These are phyloP conservation scores for Thelephora ganbajun DNA, from an alignment of 768 basidiomycete species.

Conservation along the genomic window DNA sequence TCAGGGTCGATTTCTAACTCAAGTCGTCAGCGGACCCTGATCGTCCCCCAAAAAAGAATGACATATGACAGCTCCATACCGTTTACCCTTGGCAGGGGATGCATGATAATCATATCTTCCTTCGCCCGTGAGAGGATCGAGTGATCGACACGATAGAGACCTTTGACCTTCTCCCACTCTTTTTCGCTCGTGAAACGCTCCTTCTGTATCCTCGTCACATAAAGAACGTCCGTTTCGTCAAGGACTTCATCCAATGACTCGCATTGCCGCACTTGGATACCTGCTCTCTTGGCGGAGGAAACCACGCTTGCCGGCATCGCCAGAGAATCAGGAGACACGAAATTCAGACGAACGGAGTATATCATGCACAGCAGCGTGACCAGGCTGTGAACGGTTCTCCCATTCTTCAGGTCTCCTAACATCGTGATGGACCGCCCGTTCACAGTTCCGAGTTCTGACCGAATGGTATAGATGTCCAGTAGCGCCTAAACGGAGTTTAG, in stretches of 20 bases:
- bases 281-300: conserved; percentile 69
- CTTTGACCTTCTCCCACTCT: conserved; percentile 87
- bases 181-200: conserved; percentile 73
- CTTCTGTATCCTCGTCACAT: conserved; percentile 92
- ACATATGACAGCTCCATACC: conserved; percentile 26
- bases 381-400: conserved; percentile 92
- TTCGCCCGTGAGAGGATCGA: conserved; percentile 87
- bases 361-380: conserved; percentile 75
- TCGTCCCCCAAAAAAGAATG: background rate
- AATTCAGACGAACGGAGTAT: conserved; percentile 90
- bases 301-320: conserved; percentile 85
- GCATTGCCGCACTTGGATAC: conserved; percentile 63
- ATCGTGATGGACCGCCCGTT: conserved; percentile 89
- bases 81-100: conserved; percentile 90
- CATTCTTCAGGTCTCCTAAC: conserved; percentile 95
- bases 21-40: conserved; percentile 7
- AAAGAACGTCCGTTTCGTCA: conserved; percentile 87
- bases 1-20: conserved; percentile 92
- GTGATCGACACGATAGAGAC: conserved; percentile 87
- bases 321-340: conserved; percentile 78
- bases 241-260: conserved; percentile 89
- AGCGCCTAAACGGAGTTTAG: conserved; percentile 39
- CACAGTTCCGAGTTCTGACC: conserved; percentile 94
- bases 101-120: conserved; percentile 98
- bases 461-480: conserved; percentile 86